Evolutionary conservation across 192 early-diverging fungal species (phyloP), one percentile per base, ranked within the genome.

Genomic region (Coemansia sp.): DNA sequence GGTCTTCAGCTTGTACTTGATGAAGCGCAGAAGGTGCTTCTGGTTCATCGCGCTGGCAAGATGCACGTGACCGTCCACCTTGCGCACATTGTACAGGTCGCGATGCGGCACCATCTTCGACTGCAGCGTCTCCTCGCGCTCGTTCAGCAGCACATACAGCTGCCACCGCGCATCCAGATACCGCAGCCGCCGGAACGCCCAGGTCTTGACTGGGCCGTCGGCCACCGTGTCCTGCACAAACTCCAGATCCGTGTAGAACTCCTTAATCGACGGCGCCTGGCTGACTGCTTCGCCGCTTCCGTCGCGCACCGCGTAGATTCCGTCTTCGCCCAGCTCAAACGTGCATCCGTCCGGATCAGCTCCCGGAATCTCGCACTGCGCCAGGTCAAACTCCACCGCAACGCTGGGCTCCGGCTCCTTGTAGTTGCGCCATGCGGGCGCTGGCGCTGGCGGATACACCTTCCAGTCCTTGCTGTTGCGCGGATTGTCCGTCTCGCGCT

Each of bases 71-170:
- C 93, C 95, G 79, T 98, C 96, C 16, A 98, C 95, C 71, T 98
- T 98, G 57, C 96, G 91, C 53, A 98, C 94, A 64, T 98, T 98
- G 87, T 98, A 98, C 72, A 96, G 93, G 75, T 98, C 96, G 63
- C 96, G 86, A 66, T 96, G 96, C 2, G 96, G 93, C 10, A 96
- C 94, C 56, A 90, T 84, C 84, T 98, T 97, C 56, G 91, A 87
- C 67, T 96, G 94, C 22, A 94, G 89, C 32, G 95, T 87, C 81
- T 98, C 96, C 61, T 95, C 90, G 86, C 92, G 94, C 76, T 98
- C 96, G 74, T 95, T 95, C 41, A 97, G 72, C 32, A 98, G 77
- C 20, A 88, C 83, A 79, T 96, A 97, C 88, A 98, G 90, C 71
- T 92, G 88, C 89, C 95, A 98, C 75, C 94, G 94, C 68, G 86